These are phyloP conservation scores for Plasmodium billcollinsi DNA, from an alignment of 169 alveolate genomes.

Conservation along the genomic window DNA sequence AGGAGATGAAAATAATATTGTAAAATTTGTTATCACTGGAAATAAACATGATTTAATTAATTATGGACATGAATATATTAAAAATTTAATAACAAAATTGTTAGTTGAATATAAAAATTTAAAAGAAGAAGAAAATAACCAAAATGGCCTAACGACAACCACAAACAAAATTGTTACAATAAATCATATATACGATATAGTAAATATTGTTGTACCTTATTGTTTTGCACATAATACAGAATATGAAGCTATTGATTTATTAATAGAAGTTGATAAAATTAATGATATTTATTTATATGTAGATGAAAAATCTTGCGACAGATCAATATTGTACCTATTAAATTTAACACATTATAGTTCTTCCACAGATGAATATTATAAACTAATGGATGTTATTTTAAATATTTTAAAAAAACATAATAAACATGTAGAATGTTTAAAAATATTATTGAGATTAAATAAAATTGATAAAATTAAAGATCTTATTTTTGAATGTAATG, in stretches of 20 bases:
- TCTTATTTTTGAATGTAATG: slow-evolving; percentile 42
- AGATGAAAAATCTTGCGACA: slow-evolving; percentile 77
- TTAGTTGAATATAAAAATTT: slow-evolving; percentile 38
- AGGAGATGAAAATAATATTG: slow-evolving; percentile 72
- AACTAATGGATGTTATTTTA: slow-evolving; percentile 62
- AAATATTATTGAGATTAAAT: slow-evolving; percentile 48
- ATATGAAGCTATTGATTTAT: slow-evolving; percentile 89
- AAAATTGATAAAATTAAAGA: slow-evolving; percentile 62
- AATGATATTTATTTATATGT: slow-evolving; percentile 82
- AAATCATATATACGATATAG: slow-evolving; percentile 78
- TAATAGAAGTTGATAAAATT: slow-evolving; percentile 88
- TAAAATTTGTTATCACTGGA: slow-evolving; percentile 51
- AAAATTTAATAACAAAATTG: slow-evolving; percentile 51
- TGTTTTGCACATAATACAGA: slow-evolving; percentile 90
- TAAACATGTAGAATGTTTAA: slow-evolving; percentile 53
- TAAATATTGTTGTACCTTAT: slow-evolving; percentile 87
- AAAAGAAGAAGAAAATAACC: slow-evolving; percentile 53
- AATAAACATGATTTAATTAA: slow-evolving; percentile 51
- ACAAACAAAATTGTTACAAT: not conserved
- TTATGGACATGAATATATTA: slow-evolving; percentile 74
- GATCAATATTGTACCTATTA: slow-evolving; percentile 14
- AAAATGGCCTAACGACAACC: slow-evolving; percentile 3
- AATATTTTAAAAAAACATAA: slow-evolving; percentile 62
- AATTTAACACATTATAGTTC: slow-evolving; percentile 40
- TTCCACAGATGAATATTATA: slow-evolving; percentile 61